A percentile compares a stretch with the other conserved stretches of the same genome.
These are phyloP conservation scores for Rutidosis leptorrhynchoides DNA, from an alignment of 129 eudicot genomes.

Conservation along the genomic window DNA sequence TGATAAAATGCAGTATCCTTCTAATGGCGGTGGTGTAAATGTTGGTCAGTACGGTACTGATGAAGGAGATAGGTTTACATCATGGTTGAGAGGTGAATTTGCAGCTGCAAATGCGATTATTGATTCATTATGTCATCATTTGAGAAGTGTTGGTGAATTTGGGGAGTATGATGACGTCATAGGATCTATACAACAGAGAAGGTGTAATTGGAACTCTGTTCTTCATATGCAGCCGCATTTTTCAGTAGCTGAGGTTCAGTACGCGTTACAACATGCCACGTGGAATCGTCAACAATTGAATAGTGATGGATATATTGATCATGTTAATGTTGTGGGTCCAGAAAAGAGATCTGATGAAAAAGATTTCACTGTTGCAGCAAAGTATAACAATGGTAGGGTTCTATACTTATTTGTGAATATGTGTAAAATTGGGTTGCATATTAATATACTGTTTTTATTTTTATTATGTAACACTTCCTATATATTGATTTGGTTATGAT, in stretches of 20 bases:
- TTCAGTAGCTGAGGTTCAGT: constrained; percentile 62
- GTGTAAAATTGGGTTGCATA: neutral
- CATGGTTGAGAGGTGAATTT: constrained; percentile 82
- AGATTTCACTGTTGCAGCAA: neutral
- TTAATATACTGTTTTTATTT: neutral
- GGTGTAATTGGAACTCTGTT: constrained; percentile 75
- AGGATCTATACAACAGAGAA: constrained; percentile 68
- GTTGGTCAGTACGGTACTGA: constrained; percentile 47
- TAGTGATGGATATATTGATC: constrained; percentile 34
- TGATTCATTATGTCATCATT: constrained; percentile 72
- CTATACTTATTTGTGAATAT: neutral
- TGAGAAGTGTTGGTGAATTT: constrained; percentile 47
- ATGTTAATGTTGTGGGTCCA: constrained; percentile 34
- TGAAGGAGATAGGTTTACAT: constrained; percentile 64
- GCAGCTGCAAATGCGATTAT: constrained; percentile 89
- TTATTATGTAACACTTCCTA: neutral
- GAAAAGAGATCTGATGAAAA: constrained; percentile 42
- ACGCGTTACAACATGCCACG: constrained; percentile 61
- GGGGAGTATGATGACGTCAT: constrained; percentile 77
- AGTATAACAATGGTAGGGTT: neutral
- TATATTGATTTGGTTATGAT: neutral
- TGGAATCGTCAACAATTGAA: constrained; percentile 41
- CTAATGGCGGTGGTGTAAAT: constrained; percentile 32
- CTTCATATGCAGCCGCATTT: constrained; percentile 83
- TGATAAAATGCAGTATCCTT: constrained; percentile 57